Base-by-base conservation (phyloP, 192 early-diverging fungal species). In the Paraglomus occultum region DNA sequence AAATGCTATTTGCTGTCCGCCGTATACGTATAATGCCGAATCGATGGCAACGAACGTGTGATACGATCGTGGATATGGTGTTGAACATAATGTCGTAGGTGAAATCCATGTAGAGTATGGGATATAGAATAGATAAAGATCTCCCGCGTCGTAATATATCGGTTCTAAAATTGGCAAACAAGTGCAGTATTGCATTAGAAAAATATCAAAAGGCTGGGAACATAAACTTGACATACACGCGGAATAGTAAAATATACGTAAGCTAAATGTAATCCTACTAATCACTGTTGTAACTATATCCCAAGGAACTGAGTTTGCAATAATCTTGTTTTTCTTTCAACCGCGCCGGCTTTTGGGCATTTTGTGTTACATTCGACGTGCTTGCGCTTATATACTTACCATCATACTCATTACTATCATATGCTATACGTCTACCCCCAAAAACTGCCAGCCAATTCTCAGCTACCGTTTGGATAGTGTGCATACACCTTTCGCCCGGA, bases 111-210 rank as follows among this genome's bases (percentile, higher is more conserved):
- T 64, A 7, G 46, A 38, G 3, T 42, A 23, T 12, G 46, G n/a
- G 6, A 64, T 48, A 47, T 64, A 44, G 11, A 31, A 64, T 18
- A 64, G 1, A n/a, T 64, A 43, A 23, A 64, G 50, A 4, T 64
- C 63, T 64, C 11, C 48, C 0, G 47, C 48, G n/a, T 64, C 63
- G n/a, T 64, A 64, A 9, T 23, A 15, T 45, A 11, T 64, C 15
- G 23, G 31, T 18, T 31, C 31, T 31, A 31, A 31, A 31, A 31
- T 31, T 1, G 18, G 47, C 15, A 12, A 45, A 43, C 14, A 18
- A 45, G 23, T 43, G 12, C 6, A 63, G 15, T n/a, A 45, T 47
- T 46, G 5, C 43, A 44, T 4, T 31, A 8, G 5, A 45, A 8
- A 11, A 8, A 0, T 20, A 43, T n/a, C 8, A 38, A 4, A n/a